phyloP scores from a whole-genome alignment of 2,329 filamentous ascomycete species.

The Dactylellina leptospora region DNA sequence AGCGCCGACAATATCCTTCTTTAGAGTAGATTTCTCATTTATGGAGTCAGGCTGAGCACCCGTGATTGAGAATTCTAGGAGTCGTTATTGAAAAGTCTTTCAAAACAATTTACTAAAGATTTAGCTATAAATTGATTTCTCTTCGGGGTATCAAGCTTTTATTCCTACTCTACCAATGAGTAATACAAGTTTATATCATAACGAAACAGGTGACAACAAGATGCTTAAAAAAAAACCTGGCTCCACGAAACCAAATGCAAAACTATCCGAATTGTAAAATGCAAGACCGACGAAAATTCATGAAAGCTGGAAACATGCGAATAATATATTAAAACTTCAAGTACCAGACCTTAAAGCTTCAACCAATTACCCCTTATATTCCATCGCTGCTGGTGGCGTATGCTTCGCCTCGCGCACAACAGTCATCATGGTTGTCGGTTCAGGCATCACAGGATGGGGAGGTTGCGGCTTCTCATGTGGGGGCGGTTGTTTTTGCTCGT shows the following conservation, averaged over 20 bases:
- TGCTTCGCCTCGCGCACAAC: constrained; percentile 26
- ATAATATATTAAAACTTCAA: background rate
- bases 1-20: no score
- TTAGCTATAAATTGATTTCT: background rate
- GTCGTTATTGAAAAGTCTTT: no score
- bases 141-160: constrained; percentile 18
- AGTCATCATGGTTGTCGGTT: constrained; percentile 28
- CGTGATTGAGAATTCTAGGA: no score
- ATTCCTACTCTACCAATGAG: constrained; percentile 8
- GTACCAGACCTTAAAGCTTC: background rate
- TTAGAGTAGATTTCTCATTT: no score
- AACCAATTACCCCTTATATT: background rate
- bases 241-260: background rate
- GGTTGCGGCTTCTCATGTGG: constrained; percentile 9
- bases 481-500: background rate
- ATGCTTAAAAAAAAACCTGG: background rate
- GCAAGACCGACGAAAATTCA: no score
- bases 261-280: background rate
- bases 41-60: no score
- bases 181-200: background rate
- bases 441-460: background rate
- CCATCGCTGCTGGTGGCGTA: constrained; percentile 1
- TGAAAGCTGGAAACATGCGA: no score
- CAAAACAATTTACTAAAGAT: no score
- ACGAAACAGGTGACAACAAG: background rate